These are phyloP conservation scores for Kalmusia sp. DNA, from an alignment of 2,329 filamentous ascomycete genomes.

Conservation along the genomic window DNA sequence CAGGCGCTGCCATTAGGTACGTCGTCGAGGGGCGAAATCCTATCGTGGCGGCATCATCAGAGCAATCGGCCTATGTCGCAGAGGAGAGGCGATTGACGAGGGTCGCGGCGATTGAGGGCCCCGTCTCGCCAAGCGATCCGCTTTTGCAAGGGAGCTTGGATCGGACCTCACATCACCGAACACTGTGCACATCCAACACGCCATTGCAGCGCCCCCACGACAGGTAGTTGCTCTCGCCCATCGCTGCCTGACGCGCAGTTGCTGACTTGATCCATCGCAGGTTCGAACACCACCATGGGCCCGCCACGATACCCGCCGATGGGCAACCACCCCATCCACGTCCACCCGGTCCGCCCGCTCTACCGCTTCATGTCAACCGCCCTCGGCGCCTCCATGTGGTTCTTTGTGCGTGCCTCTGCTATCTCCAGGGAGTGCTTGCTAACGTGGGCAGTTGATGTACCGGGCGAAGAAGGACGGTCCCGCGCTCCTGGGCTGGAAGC, in stretches of 20 bases:
- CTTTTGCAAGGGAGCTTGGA: conserved; percentile 5
- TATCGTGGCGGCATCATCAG: conserved; percentile 26
- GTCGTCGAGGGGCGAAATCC: conserved; percentile 13
- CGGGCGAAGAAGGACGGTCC: conserved; percentile 96
- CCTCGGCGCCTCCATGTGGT: conserved; percentile 97
- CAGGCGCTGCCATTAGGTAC: conserved; percentile 30
- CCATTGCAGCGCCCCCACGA: conserved; percentile 37
- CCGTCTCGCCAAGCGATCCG: neutral
- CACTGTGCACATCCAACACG: conserved; percentile 17
- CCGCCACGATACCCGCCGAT: conserved; percentile 47
- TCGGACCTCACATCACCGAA: conserved; percentile 30
- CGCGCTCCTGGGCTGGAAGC: conserved; percentile 88
- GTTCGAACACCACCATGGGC: conserved; percentile 41
- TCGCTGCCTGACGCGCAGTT: neutral
- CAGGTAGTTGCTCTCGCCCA: conserved; percentile 23
- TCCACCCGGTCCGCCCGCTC: conserved; percentile 69
- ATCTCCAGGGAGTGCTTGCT: conserved; percentile 17
- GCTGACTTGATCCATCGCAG: conserved; percentile 23
- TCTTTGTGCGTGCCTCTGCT: conserved; percentile 74
- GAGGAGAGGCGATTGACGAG: conserved; percentile 25
- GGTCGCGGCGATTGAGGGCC: neutral
- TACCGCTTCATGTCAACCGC: conserved; percentile 88
- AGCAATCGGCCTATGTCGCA: conserved; percentile 11
- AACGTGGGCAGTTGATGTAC: conserved; percentile 78
- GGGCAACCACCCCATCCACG: conserved; percentile 60